Percentiles rank a stretch among this genome's conserved stretches.
These are phyloP conservation scores for Plectosphaerella plurivora DNA, from an alignment of 2,329 filamentous ascomycete species.

Conservation along the genomic window DNA sequence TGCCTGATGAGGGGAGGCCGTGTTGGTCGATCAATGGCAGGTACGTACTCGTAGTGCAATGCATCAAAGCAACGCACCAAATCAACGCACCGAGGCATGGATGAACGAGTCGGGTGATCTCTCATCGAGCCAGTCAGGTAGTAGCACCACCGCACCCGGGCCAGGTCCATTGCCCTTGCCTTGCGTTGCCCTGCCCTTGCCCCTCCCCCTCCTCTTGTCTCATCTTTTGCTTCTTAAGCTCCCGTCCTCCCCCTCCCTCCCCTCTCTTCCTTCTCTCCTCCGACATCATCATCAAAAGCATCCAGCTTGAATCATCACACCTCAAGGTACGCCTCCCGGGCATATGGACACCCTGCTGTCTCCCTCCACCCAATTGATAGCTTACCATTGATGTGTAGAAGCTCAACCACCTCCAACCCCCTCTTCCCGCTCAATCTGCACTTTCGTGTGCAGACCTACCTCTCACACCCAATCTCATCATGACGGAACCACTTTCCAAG, in stretches of 20 bases:
- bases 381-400: not conserved
- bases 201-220: not conserved
- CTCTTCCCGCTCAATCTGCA: not conserved
- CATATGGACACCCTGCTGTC: not conserved
- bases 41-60: no score
- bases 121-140: not conserved
- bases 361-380: not conserved
- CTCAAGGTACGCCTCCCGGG: constrained; percentile 7
- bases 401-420: not conserved
- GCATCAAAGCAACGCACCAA: no score
- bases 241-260: constrained; percentile 19
- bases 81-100: not conserved
- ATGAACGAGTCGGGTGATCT: not conserved
- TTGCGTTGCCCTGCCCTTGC: not conserved
- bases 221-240: constrained; percentile 12
- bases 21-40: no score
- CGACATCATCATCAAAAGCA: constrained; percentile 19
- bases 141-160: not conserved
- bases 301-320: constrained; percentile 8
- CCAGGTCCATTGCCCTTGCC: not conserved
- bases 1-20: no score
- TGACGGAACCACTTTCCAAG: constrained; percentile 66
- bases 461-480: constrained; percentile 16
- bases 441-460: constrained; percentile 2
- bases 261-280: constrained; percentile 16